A percentile compares a stretch with the other conserved stretches of the same genome.
phyloP scores from a whole-genome alignment of 176 grass and related monocot genomes.

The Zea luxurians region DNA sequence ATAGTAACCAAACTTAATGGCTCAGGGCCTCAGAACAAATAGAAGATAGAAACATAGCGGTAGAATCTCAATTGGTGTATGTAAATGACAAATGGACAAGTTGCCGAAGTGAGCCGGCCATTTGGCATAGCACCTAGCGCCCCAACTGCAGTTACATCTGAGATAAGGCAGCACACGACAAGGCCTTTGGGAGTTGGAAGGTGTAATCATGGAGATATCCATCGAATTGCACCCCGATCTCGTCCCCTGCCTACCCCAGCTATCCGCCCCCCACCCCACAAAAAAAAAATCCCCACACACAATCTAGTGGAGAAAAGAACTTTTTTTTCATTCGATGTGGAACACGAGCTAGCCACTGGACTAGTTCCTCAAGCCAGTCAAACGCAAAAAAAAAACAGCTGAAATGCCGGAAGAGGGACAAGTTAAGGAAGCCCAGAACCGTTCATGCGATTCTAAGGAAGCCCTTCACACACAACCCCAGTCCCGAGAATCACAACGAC shows the following conservation, averaged over 20 bases:
- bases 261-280: background rate
- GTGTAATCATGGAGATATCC: conserved; percentile 23
- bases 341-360: background rate
- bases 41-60: background rate
- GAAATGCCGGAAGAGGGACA: conserved; percentile 5
- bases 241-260: conserved; percentile 1
- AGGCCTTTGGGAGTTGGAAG: background rate
- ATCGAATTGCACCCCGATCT: conserved; percentile 9
- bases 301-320: background rate
- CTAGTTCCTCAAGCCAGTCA: background rate
- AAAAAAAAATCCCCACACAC: background rate
- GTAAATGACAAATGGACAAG: background rate
- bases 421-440: conserved; percentile 16
- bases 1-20: background rate
- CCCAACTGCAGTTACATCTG: background rate
- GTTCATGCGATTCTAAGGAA: background rate
- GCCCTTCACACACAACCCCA: background rate
- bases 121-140: background rate
- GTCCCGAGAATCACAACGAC: conserved; percentile 20
- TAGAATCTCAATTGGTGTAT: background rate
- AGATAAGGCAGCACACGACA: conserved; percentile 5
- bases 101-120: background rate
- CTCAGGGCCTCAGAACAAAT: background rate
- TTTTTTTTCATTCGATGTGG: background rate
- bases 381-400: background rate